Evolutionary conservation across 2,329 filamentous ascomycete species (phyloP).

Genomic region (Fusarium fujikuroi): DNA sequence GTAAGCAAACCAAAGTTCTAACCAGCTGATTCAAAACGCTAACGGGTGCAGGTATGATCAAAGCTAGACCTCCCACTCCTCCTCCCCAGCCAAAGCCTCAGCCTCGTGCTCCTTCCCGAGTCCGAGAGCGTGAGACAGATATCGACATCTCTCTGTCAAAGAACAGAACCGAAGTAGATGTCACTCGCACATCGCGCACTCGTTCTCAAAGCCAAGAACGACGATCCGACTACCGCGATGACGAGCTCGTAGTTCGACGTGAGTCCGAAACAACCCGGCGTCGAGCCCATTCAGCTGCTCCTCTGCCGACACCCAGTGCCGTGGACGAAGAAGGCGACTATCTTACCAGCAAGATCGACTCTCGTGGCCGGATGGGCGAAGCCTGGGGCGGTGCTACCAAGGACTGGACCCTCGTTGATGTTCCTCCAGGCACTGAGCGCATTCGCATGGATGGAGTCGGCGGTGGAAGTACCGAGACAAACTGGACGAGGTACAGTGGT

Average conservation of each 20-base stretch:
- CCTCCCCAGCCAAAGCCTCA: conserved; percentile 57
- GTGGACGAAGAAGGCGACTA: conserved; percentile 72
- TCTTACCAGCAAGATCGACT: conserved; percentile 64
- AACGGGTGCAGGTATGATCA: conserved; percentile 56
- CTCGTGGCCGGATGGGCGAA: conserved; percentile 75
- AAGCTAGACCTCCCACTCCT: conserved; percentile 56
- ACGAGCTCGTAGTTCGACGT: conserved; percentile 73
- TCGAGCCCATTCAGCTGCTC: conserved; percentile 63
- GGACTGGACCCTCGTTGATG: conserved; percentile 84
- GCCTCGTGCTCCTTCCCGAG: conserved; percentile 57
- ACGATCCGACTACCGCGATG: conserved; percentile 62
- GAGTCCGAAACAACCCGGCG: conserved; percentile 62
- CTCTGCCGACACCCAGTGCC: conserved; percentile 48
- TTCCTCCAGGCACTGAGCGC: conserved; percentile 83
- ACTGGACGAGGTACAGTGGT: conserved; percentile 83
- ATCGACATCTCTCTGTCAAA: conserved; percentile 69
- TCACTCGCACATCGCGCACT: conserved; percentile 54
- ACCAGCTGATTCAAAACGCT: conserved; percentile 2
- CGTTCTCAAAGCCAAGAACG: conserved; percentile 55
- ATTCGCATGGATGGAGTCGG: conserved; percentile 85
- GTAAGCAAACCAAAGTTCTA: conserved; percentile 57
- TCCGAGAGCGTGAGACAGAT: conserved; percentile 65
- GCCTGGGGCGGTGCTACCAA: conserved; percentile 78
- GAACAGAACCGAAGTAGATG: conserved; percentile 67
- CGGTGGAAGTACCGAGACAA: conserved; percentile 79